phyloP scores from a whole-genome alignment of 2,329 filamentous ascomycete genomes.

The Sporothrix inflata region DNA sequence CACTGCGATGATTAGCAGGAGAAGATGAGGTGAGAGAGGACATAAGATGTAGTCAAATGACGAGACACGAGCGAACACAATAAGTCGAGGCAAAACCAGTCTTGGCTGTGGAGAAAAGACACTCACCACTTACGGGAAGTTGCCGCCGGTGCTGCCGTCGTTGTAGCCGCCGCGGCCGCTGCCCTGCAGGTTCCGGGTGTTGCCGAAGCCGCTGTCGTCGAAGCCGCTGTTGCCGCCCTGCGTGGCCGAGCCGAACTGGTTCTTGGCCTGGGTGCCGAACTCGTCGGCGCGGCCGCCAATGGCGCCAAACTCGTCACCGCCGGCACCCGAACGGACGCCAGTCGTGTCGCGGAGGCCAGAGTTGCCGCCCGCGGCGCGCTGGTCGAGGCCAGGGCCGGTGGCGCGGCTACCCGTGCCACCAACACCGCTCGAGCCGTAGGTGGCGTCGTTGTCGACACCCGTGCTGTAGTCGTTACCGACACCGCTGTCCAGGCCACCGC shows the following conservation, averaged over 20 bases:
- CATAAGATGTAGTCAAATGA: not conserved
- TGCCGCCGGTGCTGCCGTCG: conserved; percentile 45
- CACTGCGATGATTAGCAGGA: conserved; percentile 28
- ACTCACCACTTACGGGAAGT: conserved; percentile 51
- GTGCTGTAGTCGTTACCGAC: not conserved
- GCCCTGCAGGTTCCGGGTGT: conserved; percentile 35
- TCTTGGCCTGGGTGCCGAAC: conserved; percentile 10
- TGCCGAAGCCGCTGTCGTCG: conserved; percentile 18
- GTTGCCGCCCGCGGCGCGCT: not conserved
- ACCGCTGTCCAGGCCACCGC: not conserved
- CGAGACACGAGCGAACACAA: too few relatives aligned
- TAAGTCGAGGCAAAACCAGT: too few relatives aligned
- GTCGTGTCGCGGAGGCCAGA: conserved; percentile 8
- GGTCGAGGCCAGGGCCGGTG: not conserved
- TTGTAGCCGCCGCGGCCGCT: conserved; percentile 32
- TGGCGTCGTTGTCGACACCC: not conserved
- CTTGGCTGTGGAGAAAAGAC: conserved; percentile 5
- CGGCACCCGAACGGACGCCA: not conserved
- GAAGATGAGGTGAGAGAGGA: not conserved
- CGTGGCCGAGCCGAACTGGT: not conserved
- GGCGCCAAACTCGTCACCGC: conserved; percentile 15
- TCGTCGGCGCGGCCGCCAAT: conserved; percentile 6
- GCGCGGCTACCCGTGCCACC: not conserved
- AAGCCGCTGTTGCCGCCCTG: not conserved
- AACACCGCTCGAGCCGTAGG: not conserved